Conservation (phyloP, 108 stramenopile genomes). For the Skeletonema marinoi region DNA sequence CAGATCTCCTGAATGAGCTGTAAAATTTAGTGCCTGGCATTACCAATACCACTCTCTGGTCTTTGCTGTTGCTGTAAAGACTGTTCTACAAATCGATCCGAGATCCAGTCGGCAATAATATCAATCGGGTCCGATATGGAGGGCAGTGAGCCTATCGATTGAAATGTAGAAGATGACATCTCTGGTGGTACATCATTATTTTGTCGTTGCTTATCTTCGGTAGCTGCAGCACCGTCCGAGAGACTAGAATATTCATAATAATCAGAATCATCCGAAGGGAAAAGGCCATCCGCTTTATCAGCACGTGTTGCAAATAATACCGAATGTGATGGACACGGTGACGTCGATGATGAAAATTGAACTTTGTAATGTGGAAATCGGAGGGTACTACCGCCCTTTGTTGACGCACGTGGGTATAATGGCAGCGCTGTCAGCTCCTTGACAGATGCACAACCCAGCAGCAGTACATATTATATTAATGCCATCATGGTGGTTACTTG, state of each 20-base stretch:
- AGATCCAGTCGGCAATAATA: conserved; percentile 41
- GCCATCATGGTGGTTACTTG: no score
- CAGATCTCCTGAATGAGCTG: no score
- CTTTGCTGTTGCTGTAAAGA: conserved; percentile 22
- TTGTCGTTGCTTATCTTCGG: background rate
- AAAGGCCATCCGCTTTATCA: conserved; percentile 1
- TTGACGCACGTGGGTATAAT: no score
- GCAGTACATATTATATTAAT: no score
- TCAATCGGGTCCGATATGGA: conserved; percentile 35
- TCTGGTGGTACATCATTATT: background rate
- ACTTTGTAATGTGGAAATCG: background rate
- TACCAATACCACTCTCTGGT: background rate
- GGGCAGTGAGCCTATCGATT: conserved; percentile 15
- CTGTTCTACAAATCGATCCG: conserved; percentile 26
- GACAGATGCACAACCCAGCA: no score
- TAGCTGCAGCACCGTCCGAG: background rate
- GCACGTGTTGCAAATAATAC: conserved; percentile 12
- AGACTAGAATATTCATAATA: conserved; percentile 4
- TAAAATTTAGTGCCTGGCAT: no score
- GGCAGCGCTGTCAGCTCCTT: no score
- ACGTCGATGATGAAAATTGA: background rate
- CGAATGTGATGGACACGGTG: background rate
- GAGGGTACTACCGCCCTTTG: no score
- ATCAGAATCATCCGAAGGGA: conserved; percentile 31
- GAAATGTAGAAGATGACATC: conserved; percentile 2